Evolutionary conservation across 768 basidiomycete species (phyloP), one percentile per base, ranked within the genome.

Genomic region (Jaapia argillacea): DNA sequence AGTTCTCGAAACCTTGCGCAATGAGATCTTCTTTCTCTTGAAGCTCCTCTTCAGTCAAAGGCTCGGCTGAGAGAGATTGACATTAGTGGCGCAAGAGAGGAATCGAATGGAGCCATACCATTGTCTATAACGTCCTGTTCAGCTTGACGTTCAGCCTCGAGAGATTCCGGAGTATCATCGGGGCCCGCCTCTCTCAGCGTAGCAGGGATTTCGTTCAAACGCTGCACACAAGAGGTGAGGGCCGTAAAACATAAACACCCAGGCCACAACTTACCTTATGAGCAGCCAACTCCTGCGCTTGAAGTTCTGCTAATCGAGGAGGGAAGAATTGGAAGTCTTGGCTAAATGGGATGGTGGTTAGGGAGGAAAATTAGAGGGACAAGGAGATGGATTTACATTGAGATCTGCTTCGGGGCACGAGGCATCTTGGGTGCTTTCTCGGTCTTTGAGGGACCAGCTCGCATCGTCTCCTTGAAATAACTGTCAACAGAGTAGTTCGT

Each of bases 291-390:
- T 97, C 94, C 44, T 81, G 75, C 53, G 94, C 89, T 57, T 97
- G 92, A 22, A 97, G 66, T 52, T 79, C 79, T 3, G 79, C 72
- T 7, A 98, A 62, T 42, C 81, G 71, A 0, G 80, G 75, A 5
- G 92, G 85, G 67, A 88, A 97, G 71, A 99, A 98, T 56, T 99
- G 94, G 72, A 91, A 94, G 60, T 96, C 94, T 62, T 92, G 85
- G 50, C 88, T 92, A 53, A 21, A 44, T 16, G 37, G 24, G 2
- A 16, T 27, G 28, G n/a, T 44, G 23, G 43, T 27, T 7, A 20
- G 4, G 42, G 27, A 52, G 36, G 5, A 25, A 31, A 37, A 14
- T 6, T 12, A 14, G 5, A 14, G 2, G 44, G 28, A 43, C 47
- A 13, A 6, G 20, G 5, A 27, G 36, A 47, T 21, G 6, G 20